Percentiles rank a stretch among this genome's conserved stretches.
Evolutionary conservation across 768 basidiomycete genomes (phyloP).

Genomic region (Royoungia palumana): DNA sequence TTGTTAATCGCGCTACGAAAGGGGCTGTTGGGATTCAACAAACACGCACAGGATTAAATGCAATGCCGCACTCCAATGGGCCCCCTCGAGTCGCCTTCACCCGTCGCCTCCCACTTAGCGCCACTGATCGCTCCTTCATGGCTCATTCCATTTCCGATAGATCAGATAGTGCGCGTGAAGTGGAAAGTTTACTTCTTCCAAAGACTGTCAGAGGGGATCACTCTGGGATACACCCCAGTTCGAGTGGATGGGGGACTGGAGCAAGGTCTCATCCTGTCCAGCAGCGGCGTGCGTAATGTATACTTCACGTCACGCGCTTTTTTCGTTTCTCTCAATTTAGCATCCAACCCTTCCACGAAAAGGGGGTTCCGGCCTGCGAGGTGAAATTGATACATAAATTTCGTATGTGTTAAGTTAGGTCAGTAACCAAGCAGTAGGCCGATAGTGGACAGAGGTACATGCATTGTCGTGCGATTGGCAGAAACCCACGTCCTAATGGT

Average conservation of each 20-base stretch:
- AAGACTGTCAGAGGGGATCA: constrained; percentile 19
- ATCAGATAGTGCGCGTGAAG: constrained; percentile 68
- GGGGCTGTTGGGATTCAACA: constrained; percentile 32
- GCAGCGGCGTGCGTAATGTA: constrained; percentile 25
- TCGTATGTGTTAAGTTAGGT: constrained; percentile 17
- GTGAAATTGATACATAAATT: constrained; percentile 14
- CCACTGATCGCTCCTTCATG: constrained; percentile 41
- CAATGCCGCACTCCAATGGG: constrained; percentile 20
- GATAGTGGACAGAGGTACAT: constrained; percentile 23
- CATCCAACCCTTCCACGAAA: constrained; percentile 41
- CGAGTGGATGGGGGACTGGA: constrained; percentile 38
- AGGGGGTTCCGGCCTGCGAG: constrained; percentile 49
- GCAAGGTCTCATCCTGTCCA: constrained; percentile 22
- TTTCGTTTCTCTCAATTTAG: constrained; percentile 26
- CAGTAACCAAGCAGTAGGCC: constrained; percentile 11
- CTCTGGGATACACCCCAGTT: constrained; percentile 17
- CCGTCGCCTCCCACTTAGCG: constrained; percentile 44
- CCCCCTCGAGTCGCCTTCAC: constrained; percentile 22
- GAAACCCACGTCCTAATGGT: constrained; percentile 3
- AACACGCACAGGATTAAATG: constrained; percentile 30
- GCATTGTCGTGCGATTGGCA: constrained; percentile 7
- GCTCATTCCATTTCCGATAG: constrained; percentile 50
- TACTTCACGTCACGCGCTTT: neutral
- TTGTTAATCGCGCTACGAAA: constrained; percentile 46
- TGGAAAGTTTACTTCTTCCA: constrained; percentile 59